Evolutionary conservation across 176 grass and related monocot genomes (phyloP).

Genomic region (Carex pumila): DNA sequence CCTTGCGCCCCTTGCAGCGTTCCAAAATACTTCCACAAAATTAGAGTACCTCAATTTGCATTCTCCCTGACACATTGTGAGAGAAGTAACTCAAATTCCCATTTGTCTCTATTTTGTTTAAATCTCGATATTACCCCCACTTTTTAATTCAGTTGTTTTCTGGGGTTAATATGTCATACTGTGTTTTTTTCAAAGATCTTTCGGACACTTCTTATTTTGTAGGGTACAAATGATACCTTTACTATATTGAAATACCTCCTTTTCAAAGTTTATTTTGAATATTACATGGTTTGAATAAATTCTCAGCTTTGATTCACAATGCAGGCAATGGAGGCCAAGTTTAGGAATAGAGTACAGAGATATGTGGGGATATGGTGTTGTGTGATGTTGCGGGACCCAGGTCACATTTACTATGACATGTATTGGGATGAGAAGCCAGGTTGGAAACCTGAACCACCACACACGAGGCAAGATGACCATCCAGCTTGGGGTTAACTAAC

Average conservation of each 20-base stretch:
- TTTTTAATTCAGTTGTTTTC: background rate
- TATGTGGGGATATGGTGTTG: constrained; percentile 94
- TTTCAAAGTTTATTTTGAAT: background rate
- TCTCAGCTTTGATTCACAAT: constrained; percentile 7
- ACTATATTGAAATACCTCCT: background rate
- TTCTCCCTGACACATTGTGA: background rate
- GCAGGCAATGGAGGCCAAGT: constrained; percentile 54
- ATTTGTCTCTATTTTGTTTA: background rate
- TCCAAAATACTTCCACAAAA: background rate
- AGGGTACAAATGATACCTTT: background rate
- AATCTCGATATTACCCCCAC: background rate
- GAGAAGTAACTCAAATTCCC: background rate
- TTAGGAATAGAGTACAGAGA: constrained; percentile 79
- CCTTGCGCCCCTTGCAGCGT: background rate
- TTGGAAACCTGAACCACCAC: constrained; percentile 72
- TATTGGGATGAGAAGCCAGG: constrained; percentile 93
- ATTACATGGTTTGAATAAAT: background rate
- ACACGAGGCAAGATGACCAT: constrained; percentile 55
- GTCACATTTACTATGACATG: constrained; percentile 99
- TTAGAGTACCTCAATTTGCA: constrained; percentile 15
- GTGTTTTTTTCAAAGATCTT: background rate
- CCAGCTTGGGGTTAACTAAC: constrained; percentile 44
- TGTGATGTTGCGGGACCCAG: constrained; percentile 50
- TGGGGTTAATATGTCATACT: background rate
- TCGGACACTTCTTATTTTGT: background rate